Evolutionary conservation across 805 yeast genomes (phyloP).

Genomic region (Scheffersomyces stipitis): DNA sequence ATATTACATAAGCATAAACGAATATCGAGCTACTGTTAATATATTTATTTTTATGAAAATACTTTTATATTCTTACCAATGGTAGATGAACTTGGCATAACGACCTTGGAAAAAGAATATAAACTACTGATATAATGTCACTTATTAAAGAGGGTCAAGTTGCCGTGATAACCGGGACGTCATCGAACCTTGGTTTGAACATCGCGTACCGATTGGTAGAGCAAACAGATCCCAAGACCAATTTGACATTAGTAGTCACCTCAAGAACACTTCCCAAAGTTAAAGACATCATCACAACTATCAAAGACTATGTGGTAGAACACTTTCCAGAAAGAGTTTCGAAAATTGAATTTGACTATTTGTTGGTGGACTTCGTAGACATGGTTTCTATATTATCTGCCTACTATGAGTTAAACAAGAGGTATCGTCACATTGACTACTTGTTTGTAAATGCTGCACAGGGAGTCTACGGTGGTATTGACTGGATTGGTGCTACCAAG

Average conservation of each 20-base stretch:
- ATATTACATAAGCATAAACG: too few relatives aligned
- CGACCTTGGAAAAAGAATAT: too few relatives aligned
- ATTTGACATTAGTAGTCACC: constrained; percentile 81
- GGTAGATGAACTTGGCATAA: too few relatives aligned
- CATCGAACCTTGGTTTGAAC: constrained; percentile 77
- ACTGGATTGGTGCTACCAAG: constrained; percentile 75
- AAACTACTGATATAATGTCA: constrained; percentile 13
- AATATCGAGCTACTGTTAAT: too few relatives aligned
- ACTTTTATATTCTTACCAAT: too few relatives aligned
- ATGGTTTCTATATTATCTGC: constrained; percentile 85
- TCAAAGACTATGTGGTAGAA: constrained; percentile 37
- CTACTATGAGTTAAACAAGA: constrained; percentile 62
- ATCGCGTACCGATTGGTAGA: constrained; percentile 79
- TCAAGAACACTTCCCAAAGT: constrained; percentile 87
- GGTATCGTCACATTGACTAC: constrained; percentile 70
- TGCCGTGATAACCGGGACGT: constrained; percentile 43
- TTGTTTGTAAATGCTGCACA: constrained; percentile 88
- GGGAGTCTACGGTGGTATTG: constrained; percentile 81
- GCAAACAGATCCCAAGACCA: constrained; percentile 48
- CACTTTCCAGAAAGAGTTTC: constrained; percentile 44
- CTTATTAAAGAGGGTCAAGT: constrained; percentile 25
- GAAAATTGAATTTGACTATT: constrained; percentile 78
- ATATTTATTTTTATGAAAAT: too few relatives aligned
- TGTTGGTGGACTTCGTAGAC: constrained; percentile 84
- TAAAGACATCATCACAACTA: constrained; percentile 60